Base-by-base conservation (phyloP, 1,284 basidiomycete species). In the Cutaneotrichosporon sp. region DNA sequence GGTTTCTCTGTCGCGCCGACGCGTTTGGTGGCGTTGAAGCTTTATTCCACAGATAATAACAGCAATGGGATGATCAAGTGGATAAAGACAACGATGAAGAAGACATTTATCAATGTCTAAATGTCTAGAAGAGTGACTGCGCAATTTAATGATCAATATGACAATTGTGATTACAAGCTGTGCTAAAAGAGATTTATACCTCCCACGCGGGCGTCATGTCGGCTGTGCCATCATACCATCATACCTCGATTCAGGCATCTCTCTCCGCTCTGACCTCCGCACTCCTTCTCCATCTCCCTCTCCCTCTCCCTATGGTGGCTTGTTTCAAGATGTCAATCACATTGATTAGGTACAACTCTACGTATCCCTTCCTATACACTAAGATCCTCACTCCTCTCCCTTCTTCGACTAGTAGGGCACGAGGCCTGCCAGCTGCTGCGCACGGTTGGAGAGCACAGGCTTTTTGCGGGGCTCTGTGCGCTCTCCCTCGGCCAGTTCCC, bases 401-500 rank as follows among this genome's bases (percentile, higher is more conserved):
- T 26, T 14, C 51, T 30, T 14, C 6, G n/a, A 34, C 56, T 63
- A 72, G 63, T 72, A 72, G n/a, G 69, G 49, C 22, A 62, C 66
- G 32, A 74, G 56, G 14, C 73, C 73, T 2, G 71, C 73, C 11
- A 72, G 66, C 63, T 71, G 58, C 52, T 65, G 58, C 1, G 62
- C 63, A 2, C 73, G 66, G 18, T 68, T 65, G 21, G 30, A 31
- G 5, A 74, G 65, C 5, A 73, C 69, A 6, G 73, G 70, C 49
- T 34, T 22, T 14, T 40, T 49, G n/a, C 60, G 38, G 4, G 72
- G 72, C 26, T n/a, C 56, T 1, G 52, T 57, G 5, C 67, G 61
- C 67, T 78, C 75, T 38, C 71, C 71, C 14, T 66, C 64, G n/a
- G 67, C 58, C 1, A 67, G 38, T 11, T 68, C 60, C 66, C 66